Percentiles rank a stretch among this genome's conserved stretches.
phyloP scores from a whole-genome alignment of 805 yeast species.

The Zygotorulaspora sp. region DNA sequence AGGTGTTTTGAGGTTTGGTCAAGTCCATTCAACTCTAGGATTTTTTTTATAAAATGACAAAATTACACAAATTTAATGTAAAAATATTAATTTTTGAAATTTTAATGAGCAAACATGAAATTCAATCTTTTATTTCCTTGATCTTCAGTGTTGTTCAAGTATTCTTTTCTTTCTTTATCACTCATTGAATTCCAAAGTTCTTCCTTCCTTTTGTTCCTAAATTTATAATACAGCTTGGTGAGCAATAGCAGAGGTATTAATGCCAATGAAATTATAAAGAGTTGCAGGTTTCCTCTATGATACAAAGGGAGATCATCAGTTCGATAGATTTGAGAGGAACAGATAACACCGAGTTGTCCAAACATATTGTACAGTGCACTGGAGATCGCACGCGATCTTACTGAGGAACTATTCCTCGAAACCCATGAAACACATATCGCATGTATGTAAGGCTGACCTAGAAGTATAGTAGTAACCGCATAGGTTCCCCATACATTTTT shows the following conservation, averaged over 20 bases:
- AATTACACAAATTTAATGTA: too few relatives aligned
- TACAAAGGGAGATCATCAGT: conserved; percentile 55
- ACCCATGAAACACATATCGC: conserved; percentile 56
- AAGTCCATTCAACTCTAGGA: too few relatives aligned
- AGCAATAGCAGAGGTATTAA: conserved; percentile 29
- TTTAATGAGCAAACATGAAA: conserved; percentile 38
- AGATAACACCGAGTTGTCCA: conserved; percentile 54
- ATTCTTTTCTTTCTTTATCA: conserved; percentile 45
- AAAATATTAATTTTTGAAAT: too few relatives aligned
- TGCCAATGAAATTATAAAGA: conserved; percentile 37
- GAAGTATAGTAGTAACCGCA: conserved; percentile 33
- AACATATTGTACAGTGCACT: conserved; percentile 63
- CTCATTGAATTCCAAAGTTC: conserved; percentile 48
- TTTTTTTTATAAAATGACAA: too few relatives aligned
- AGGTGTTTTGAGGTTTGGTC: too few relatives aligned
- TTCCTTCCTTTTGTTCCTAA: conserved; percentile 43
- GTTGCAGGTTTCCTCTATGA: conserved; percentile 49
- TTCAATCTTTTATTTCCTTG: conserved; percentile 59
- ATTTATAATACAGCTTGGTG: conserved; percentile 30
- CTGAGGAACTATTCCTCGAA: conserved; percentile 58
- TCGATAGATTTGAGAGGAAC: conserved; percentile 55
- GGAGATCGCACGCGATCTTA: conserved; percentile 55
- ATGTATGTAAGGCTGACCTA: conserved; percentile 44
- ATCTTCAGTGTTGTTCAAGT: conserved; percentile 45
- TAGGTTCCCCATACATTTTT: conserved; percentile 39